A percentile compares a stretch with the other conserved stretches of the same genome.
Evolutionary conservation across 2,329 filamentous ascomycete species (phyloP).

Genomic region (Orbilia blumenaviensis): DNA sequence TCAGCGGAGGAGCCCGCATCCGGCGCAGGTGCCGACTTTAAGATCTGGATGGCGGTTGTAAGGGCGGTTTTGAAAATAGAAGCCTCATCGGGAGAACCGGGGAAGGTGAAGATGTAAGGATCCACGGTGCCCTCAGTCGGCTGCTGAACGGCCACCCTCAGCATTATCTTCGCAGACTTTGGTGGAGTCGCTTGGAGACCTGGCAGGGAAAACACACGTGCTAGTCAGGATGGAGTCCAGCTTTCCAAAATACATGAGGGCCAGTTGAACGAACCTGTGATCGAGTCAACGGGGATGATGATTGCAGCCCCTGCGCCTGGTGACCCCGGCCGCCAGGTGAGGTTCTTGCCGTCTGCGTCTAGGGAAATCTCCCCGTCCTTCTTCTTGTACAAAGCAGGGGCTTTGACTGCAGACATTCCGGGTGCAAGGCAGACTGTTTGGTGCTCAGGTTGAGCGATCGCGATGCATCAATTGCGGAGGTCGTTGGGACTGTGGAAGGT

Average conservation of each 20-base stretch:
- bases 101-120: conserved; percentile 87
- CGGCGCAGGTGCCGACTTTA: conserved; percentile 67
- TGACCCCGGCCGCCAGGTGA: conserved; percentile 77
- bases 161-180: conserved; percentile 85
- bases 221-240: neutral
- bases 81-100: conserved; percentile 81
- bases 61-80: conserved; percentile 84
- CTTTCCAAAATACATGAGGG: no score
- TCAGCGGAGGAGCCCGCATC: conserved; percentile 67
- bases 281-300: conserved; percentile 75
- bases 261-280: conserved; percentile 76
- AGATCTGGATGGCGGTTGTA: conserved; percentile 76
- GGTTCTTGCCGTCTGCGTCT: conserved; percentile 74
- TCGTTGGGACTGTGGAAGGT: no score
- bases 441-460: neutral
- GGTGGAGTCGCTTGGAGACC: conserved; percentile 96
- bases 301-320: conserved; percentile 66
- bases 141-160: conserved; percentile 80
- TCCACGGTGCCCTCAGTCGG: conserved; percentile 60
- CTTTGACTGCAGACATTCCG: conserved; percentile 70
- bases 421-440: neutral
- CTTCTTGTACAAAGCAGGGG: conserved; percentile 87
- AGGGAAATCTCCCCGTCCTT: conserved; percentile 87
- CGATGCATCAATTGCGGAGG: no score
- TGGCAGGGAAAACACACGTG: conserved; percentile 1